A percentile compares a stretch with the other conserved stretches of the same genome.
Conservation (phyloP, 2,329 filamentous ascomycete genomes). For the Colletotrichum australisinense region DNA sequence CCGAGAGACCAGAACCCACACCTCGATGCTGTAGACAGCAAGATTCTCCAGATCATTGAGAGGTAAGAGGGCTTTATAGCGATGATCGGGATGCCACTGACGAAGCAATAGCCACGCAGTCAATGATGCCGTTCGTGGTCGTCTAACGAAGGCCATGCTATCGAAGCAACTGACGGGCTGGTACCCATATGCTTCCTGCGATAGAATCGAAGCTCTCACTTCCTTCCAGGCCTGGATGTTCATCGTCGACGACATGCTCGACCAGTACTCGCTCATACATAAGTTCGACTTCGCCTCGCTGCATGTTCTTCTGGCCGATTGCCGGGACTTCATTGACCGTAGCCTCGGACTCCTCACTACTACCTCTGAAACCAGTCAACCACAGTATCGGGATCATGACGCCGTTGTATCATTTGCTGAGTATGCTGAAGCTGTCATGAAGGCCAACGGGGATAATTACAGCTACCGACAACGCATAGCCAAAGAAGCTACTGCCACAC, state of each 20-base stretch:
- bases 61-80: background rate
- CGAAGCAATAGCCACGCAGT: slow-evolving; percentile 6
- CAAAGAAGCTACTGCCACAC: slow-evolving; percentile 2
- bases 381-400: slow-evolving; percentile 15
- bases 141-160: slow-evolving; percentile 28
- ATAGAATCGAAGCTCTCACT: slow-evolving; percentile 18
- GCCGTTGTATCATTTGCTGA: slow-evolving; percentile 10
- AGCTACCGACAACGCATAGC: slow-evolving; percentile 11
- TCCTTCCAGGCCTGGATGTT: slow-evolving; percentile 31
- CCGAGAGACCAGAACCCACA: slow-evolving; percentile 12
- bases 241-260: slow-evolving; percentile 26
- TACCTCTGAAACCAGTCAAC: background rate
- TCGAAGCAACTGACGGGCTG: slow-evolving; percentile 24
- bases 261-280: slow-evolving; percentile 9
- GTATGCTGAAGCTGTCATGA: background rate
- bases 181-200: slow-evolving; percentile 25
- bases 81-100: background rate
- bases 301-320: slow-evolving; percentile 22
- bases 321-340: slow-evolving; percentile 21
- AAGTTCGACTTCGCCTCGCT: slow-evolving; percentile 10
- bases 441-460: background rate
- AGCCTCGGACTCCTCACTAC: slow-evolving; percentile 1
- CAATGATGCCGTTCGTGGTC: slow-evolving; percentile 19
- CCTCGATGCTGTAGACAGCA: slow-evolving; percentile 5
- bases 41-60: slow-evolving; percentile 19